Evolutionary conservation across 2,329 filamentous ascomycete species (phyloP), one percentile per base, ranked within the genome.

Genomic region (Ophiostoma himal-ulmi): DNA sequence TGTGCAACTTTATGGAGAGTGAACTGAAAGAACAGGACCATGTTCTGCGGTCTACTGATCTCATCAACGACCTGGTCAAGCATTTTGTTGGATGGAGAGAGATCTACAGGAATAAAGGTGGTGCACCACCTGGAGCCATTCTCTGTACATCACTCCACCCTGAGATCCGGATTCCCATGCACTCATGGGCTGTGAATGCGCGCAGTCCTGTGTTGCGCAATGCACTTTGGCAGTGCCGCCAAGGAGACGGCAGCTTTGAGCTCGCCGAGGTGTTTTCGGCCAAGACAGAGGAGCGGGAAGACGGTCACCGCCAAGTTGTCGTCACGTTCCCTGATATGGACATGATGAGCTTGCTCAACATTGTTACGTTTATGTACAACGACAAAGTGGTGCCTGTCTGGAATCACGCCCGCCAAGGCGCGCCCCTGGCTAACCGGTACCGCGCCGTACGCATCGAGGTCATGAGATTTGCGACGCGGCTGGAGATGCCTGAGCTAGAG

Each of bases 311-410:
- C 6, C 85, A 83, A 64, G 80, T 83, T 0, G 71, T 89, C 11
- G 76, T 97, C 26, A 85, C 86, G 0, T 89, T 98, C 69, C 81
- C 87, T 26, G 80, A 87, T 1, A 76, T 94, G 14, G 93, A 97
- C 76, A 84, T 95, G 52, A 82, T 96, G 44, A 90, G 92, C 0
- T 77, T 97, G 7, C 81, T 97, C 70, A 94, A 97, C 75, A 75
- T 98, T 11, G 86, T 91, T 0, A 82, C 94, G 11, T 97, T 92
- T 75, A 77, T 90, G 8, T 98, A 98, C 77, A 89, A 89, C 6
- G 95, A 98, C 76, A 83, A 83, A 4, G 81, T 94, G 20, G 84
- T 97, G 41, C 92, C 95, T 71, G 91, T 94, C 22, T 98, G 95
- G 95, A 91, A 94, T 74, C 89, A 91, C 73, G 89, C 89, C 5